A percentile compares a stretch with the other conserved stretches of the same genome.
phyloP scores from a whole-genome alignment of 345 rosid species.

The Zanthoxylum bungeanum region DNA sequence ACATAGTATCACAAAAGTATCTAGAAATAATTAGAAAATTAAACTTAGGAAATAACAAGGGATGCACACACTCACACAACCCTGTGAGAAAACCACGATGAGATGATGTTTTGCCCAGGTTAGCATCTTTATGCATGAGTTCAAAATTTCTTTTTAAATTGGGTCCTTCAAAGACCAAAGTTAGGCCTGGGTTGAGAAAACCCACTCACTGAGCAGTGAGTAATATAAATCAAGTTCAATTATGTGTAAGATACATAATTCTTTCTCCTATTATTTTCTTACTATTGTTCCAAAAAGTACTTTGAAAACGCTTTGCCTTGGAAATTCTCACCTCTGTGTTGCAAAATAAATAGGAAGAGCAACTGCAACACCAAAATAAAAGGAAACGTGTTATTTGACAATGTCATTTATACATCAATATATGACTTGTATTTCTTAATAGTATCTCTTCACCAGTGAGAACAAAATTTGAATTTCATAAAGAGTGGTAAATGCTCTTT shows the following conservation, averaged over 20 bases:
- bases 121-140: too few species aligned
- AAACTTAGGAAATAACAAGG: background rate
- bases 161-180: background rate
- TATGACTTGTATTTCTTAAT: too few species aligned
- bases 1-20: background rate
- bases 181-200: background rate
- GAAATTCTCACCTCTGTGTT: constrained; percentile 81
- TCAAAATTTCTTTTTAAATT: background rate
- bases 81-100: background rate
- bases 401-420: background rate
- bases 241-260: background rate
- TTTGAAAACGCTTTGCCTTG: too few species aligned
- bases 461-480: too few species aligned
- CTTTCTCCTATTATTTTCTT: background rate
- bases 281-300: background rate
- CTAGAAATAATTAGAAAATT: background rate
- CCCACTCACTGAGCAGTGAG: background rate
- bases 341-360: constrained; percentile 97
- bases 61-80: background rate
- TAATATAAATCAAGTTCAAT: background rate
- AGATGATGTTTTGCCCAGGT: background rate
- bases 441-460: too few species aligned
- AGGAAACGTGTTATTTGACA: background rate
- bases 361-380: constrained; percentile 64
- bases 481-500: too few species aligned